Percentiles rank a stretch among this genome's conserved stretches.
phyloP scores from a whole-genome alignment of 2,329 filamentous ascomycete genomes.

The Sclerotinia borealis region DNA sequence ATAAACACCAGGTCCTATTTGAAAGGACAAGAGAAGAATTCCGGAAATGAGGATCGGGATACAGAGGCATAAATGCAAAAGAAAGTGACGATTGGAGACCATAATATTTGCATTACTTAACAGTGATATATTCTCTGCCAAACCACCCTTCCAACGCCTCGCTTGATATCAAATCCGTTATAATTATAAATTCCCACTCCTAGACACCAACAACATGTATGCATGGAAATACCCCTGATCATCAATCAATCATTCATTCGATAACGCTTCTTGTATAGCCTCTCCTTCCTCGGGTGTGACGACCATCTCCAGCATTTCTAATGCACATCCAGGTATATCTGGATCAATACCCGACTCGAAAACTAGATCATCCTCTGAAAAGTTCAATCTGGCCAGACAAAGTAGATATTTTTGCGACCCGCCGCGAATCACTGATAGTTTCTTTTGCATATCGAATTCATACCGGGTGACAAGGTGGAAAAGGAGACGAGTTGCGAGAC shows the following conservation, averaged over 20 bases:
- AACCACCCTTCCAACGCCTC: not conserved
- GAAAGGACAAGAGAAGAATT: too few species aligned
- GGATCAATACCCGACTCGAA: conserved; percentile 71
- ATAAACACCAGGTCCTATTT: too few species aligned
- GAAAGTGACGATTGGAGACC: too few species aligned
- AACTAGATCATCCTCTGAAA: conserved; percentile 70
- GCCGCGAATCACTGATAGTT: conserved; percentile 63
- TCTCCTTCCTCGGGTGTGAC: conserved; percentile 76
- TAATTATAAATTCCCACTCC: not conserved
- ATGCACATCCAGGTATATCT: conserved; percentile 74
- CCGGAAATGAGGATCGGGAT: too few species aligned
- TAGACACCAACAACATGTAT: not conserved
- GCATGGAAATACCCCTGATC: not conserved
- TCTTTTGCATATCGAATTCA: conserved; percentile 64
- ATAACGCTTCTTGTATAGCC: conserved; percentile 36
- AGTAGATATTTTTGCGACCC: conserved; percentile 79
- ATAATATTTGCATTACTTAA: too few species aligned
- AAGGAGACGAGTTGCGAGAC: conserved; percentile 53
- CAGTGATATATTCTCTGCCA: too few species aligned
- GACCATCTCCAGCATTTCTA: conserved; percentile 72
- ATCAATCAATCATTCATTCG: not conserved
- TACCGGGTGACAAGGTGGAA: conserved; percentile 55
- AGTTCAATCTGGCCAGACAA: conserved; percentile 75
- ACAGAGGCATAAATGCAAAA: too few species aligned
- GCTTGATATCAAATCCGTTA: not conserved